A percentile compares a stretch with the other conserved stretches of the same genome.
These are phyloP conservation scores for Trichoderma simmonsii DNA, from an alignment of 2,329 filamentous ascomycete species.

Conservation along the genomic window DNA sequence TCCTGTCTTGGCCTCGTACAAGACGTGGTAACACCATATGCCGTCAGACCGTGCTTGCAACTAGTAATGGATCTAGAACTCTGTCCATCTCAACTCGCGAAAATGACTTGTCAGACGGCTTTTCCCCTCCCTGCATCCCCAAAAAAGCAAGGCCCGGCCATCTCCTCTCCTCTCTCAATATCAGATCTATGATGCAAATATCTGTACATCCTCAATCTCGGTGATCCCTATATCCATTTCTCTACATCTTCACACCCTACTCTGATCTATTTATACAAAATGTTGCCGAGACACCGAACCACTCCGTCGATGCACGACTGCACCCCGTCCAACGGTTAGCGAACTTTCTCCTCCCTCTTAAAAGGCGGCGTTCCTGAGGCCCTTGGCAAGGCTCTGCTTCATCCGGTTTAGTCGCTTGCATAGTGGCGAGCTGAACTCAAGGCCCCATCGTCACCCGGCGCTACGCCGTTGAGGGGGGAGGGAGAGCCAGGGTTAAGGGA, in stretches of 20 bases:
- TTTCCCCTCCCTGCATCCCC: background rate
- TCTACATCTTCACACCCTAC: background rate
- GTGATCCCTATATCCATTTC: no score
- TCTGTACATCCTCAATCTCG: no score
- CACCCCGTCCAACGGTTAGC: background rate
- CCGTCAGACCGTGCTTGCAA: background rate
- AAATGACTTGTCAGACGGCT: constrained; percentile 4
- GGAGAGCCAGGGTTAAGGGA: background rate
- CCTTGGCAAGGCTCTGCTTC: background rate
- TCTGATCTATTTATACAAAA: background rate
- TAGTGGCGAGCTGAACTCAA: constrained; percentile 1
- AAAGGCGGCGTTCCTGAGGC: background rate
- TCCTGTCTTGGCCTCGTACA: background rate
- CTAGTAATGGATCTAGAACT: background rate
- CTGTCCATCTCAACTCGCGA: background rate
- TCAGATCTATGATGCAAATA: background rate
- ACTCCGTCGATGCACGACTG: background rate
- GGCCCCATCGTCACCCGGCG: background rate
- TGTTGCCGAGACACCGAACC: background rate
- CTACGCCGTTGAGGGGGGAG: background rate
- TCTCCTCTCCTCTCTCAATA: background rate
- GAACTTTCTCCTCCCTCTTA: background rate
- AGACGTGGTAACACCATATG: background rate
- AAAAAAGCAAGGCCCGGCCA: background rate
- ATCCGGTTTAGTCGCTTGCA: background rate